Conservation (phyloP, 345 rosid species). For the Rhizophora mangle region DNA sequence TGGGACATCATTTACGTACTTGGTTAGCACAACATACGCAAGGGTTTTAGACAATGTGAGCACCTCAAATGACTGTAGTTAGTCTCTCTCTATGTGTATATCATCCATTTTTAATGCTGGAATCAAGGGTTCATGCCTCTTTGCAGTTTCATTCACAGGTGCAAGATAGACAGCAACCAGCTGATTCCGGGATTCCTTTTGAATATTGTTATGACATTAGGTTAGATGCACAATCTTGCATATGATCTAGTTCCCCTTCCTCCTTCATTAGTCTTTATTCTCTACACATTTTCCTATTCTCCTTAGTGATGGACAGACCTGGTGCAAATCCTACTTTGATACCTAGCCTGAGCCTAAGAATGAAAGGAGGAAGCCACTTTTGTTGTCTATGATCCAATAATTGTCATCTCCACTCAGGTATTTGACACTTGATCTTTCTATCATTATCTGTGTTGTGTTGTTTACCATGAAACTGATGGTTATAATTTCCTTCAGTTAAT, state of each 20-base stretch:
- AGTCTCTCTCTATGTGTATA: not conserved
- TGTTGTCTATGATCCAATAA: conserved; percentile 63
- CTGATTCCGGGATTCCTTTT: conserved; percentile 71
- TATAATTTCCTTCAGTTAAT: not conserved
- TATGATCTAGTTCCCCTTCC: not conserved
- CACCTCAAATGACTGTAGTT: conserved; percentile 13
- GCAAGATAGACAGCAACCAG: conserved; percentile 50
- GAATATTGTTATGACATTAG: conserved; percentile 81
- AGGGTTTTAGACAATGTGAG: conserved; percentile 58
- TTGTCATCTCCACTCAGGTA: conserved; percentile 65
- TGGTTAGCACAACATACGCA: conserved; percentile 58
- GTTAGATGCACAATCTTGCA: conserved; percentile 21
- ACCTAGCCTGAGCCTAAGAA: conserved; percentile 63
- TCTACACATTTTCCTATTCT: conserved; percentile 3
- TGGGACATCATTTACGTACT: conserved; percentile 83
- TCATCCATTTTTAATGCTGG: not conserved
- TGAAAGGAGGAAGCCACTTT: conserved; percentile 68
- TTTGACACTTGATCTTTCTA: not conserved
- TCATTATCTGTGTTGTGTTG: not conserved
- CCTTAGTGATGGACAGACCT: conserved; percentile 38
- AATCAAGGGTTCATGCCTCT: conserved; percentile 11
- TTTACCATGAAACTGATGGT: conserved; percentile 6
- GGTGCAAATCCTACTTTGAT: conserved; percentile 60
- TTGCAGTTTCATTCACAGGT: conserved; percentile 76
- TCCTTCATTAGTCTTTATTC: not conserved